Conservation (phyloP, 805 yeast genomes). For the Teunomyces kruisii region DNA sequence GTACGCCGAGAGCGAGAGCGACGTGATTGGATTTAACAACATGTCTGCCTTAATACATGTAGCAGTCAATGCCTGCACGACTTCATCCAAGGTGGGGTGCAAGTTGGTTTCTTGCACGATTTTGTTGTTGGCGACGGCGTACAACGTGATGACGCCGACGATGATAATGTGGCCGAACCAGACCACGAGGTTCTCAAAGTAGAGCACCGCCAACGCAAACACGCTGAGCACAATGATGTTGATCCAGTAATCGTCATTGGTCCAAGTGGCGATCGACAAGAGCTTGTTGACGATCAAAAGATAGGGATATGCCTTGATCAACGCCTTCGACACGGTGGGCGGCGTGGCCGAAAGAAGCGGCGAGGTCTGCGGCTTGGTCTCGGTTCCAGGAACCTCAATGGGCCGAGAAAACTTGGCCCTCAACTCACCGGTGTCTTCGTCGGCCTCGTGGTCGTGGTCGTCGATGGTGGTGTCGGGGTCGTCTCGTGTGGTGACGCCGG, state of each 20-base stretch:
- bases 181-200: constrained; percentile 74
- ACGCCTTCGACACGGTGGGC: constrained; percentile 81
- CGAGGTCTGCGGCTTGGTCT: constrained; percentile 53
- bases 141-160: constrained; percentile 59
- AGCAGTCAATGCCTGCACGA: constrained; percentile 71
- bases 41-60: constrained; percentile 76
- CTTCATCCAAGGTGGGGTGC: constrained; percentile 84
- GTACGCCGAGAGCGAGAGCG: constrained; percentile 67
- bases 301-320: constrained; percentile 83
- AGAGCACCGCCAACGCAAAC: constrained; percentile 61
- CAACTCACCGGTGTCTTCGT: constrained; percentile 10
- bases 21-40: constrained; percentile 75
- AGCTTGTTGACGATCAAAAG: constrained; percentile 68
- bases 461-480: background rate
- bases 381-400: background rate
- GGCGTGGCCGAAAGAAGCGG: constrained; percentile 89
- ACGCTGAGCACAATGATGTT: constrained; percentile 59
- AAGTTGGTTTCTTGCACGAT: constrained; percentile 58
- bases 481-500: background rate
- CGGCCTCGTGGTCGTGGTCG: constrained; percentile 6
- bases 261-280: constrained; percentile 84
- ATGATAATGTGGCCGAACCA: constrained; percentile 80
- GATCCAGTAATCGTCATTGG: constrained; percentile 78
- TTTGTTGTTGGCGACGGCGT: constrained; percentile 55
- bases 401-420: constrained; percentile 12